Evolutionary conservation across 495 filamentous ascomycete genomes (phyloP), one percentile per base, ranked within the genome.

Genomic region (Cetradonia linearis): DNA sequence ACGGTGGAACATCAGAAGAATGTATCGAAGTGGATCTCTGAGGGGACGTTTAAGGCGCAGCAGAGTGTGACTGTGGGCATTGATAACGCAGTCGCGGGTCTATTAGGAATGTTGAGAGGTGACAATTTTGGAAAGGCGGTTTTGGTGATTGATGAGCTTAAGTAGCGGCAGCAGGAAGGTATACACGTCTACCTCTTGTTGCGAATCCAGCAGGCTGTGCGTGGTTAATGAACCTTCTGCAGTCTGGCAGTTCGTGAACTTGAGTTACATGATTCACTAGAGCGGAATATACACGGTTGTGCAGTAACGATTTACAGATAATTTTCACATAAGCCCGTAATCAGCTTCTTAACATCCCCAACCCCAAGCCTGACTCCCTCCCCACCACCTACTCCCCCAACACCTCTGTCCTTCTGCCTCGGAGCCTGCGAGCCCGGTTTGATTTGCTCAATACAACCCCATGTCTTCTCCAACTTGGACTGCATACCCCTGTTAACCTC

Each of bases 81-180:
- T 62, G 92, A 95, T 58, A 87, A 91, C 63, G 86, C 83, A 3
- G 73, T 84, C 28, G 82, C 91, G 56, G 92, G 88, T 11, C 77
- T 96, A 48, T 64, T 96, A n/a, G 89, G 86, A n/a, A 85, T 97
- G 76, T 76, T 95, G 58, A 68, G 85, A 69, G 91, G 91, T 33
- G 84, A 89, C 72, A 97, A 97, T 75, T 87, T 89, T 76, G 91
- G 91, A 62, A 97, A 97, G 78, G 88, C 90, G 36, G 81, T 94
- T 27, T 62, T 95, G 63, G 86, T 88, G 75, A 84, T 92, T 58
- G 62, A 55, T 11, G 64, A 66, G 11, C 28, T 65, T 16, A 60
- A 67, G 11, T 48, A 54, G 50, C 30, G 18, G 18, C n/a, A 25
- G 8, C 25, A 20, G 25, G 9, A n/a, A n/a, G n/a, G n/a, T n/a